Evolutionary conservation across 179 eudicot species (phyloP).

Genomic region (Dionaea muscipula): DNA sequence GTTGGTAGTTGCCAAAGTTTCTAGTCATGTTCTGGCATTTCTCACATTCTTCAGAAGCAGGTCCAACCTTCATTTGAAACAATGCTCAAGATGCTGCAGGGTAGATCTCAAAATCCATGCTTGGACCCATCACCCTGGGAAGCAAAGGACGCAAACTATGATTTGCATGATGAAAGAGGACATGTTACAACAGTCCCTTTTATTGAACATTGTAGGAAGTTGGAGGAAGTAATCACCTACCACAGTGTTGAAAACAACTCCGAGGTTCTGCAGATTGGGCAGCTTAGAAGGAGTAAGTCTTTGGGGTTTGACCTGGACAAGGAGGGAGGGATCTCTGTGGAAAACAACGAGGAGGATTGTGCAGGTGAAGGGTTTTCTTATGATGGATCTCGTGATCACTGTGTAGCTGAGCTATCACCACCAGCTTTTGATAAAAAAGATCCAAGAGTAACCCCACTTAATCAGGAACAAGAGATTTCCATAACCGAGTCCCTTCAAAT

Average conservation of each 20-base stretch:
- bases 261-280: conserved; percentile 17
- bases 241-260: conserved; percentile 21
- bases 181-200: conserved; percentile 19
- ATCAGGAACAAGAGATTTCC: conserved; percentile 28
- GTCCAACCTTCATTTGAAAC: conserved; percentile 43
- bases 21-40: not conserved
- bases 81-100: conserved; percentile 55
- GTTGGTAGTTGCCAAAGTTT: not conserved
- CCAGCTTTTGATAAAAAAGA: conserved; percentile 15
- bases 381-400: conserved; percentile 27
- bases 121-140: conserved; percentile 12
- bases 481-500: conserved; percentile 28
- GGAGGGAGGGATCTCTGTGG: conserved; percentile 27
- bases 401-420: conserved; percentile 15
- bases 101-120: conserved; percentile 23
- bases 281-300: conserved; percentile 51
- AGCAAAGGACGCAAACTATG: conserved; percentile 12
- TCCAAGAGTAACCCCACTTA: conserved; percentile 18
- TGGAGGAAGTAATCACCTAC: conserved; percentile 39
- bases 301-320: conserved; percentile 51
- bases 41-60: conserved; percentile 35
- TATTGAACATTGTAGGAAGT: conserved; percentile 27
- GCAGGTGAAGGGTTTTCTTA: conserved; percentile 28
- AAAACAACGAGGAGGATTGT: conserved; percentile 34
- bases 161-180: conserved; percentile 9